Percentiles rank a stretch among this genome's conserved stretches.
Evolutionary conservation across 805 yeast genomes (phyloP).

Genomic region (Saccharomycopsis fodiens): DNA sequence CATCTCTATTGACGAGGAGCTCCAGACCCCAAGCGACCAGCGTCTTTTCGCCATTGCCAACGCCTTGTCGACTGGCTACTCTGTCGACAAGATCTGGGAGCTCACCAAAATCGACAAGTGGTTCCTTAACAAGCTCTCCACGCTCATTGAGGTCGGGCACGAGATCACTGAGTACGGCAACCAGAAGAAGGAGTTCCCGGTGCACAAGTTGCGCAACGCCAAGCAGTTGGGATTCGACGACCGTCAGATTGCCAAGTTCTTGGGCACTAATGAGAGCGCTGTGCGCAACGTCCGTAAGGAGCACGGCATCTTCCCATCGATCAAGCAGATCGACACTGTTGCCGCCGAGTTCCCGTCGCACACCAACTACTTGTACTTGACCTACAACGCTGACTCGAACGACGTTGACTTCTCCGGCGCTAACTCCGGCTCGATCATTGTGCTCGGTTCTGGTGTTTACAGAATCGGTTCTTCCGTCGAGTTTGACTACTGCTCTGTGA

Average conservation of each 20-base stretch:
- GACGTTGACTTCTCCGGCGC: conserved; percentile 66
- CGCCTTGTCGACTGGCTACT: conserved; percentile 80
- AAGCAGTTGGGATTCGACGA: conserved; percentile 97
- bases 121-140: conserved; percentile 84
- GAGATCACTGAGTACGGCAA: conserved; percentile 49
- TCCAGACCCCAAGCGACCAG: conserved; percentile 96
- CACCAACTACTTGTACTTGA: conserved; percentile 90
- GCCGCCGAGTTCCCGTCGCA: conserved; percentile 98
- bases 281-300: conserved; percentile 84
- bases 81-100: conserved; percentile 87
- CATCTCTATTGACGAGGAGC: conserved; percentile 85
- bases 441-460: conserved; percentile 96
- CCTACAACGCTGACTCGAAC: conserved; percentile 84
- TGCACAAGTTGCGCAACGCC: conserved; percentile 64
- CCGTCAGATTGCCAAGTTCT: conserved; percentile 86
- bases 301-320: conserved; percentile 81
- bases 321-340: conserved; percentile 95
- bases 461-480: conserved; percentile 98
- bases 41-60: conserved; percentile 95
- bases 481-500: conserved; percentile 99
- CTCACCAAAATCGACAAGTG: conserved; percentile 91
- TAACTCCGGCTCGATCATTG: conserved; percentile 84
- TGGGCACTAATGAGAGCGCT: conserved; percentile 86
- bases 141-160: conserved; percentile 65
- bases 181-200: conserved; percentile 45